Evolutionary conservation across 306 rosid species (phyloP), one percentile per base, ranked within the genome.

Genomic region (Cicer cuneatum): DNA sequence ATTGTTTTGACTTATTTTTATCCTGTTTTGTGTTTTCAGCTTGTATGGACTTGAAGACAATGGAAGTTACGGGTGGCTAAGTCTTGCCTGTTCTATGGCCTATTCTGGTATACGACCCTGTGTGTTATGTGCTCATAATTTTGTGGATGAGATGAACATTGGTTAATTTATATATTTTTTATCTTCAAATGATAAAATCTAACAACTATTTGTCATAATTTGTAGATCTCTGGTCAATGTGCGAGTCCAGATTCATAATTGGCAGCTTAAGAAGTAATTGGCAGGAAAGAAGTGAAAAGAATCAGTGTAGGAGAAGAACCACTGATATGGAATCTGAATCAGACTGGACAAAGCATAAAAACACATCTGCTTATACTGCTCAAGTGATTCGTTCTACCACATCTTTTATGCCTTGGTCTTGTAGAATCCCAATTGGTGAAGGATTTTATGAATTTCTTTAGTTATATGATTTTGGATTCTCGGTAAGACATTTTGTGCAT

Each of bases 281-380:
- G 79, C 78, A 76, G 43, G 77, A 46, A 38, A 71, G 78, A 35
- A 73, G 24, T 51, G 70, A 79, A 21, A 80, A 53, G 53, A 81
- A 74, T 67, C 62, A 76, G 59, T 65, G 53, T 79, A 78, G 86
- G 74, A 80, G 81, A 87, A 86, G 66, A 75, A 78, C 76, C 56
- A 77, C 71, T 90, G 93, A 80, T 79, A 94, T 94, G 99, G 99
- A 87, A 87, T 84, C 84, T 83, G 89, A 88, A 76, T 87, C 90
- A 64, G 89, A 88, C 60, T 87, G 96, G 92, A 87, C 80, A 72
- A 89, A 73, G 75, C 89, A 90, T 70, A 81, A 81, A 81, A 94
- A 82, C 18, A 89, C 96, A 37, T 88, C 88, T 12, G 87, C 92
- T 52, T 89, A 85, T 76, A 64, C 93, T 11, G 92, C 92, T 81